A percentile compares a stretch with the other conserved stretches of the same genome.
Conservation (phyloP, 225 moss, liverwort and hornwort genomes). For the Bryoerythrophyllum caledonicum region DNA sequence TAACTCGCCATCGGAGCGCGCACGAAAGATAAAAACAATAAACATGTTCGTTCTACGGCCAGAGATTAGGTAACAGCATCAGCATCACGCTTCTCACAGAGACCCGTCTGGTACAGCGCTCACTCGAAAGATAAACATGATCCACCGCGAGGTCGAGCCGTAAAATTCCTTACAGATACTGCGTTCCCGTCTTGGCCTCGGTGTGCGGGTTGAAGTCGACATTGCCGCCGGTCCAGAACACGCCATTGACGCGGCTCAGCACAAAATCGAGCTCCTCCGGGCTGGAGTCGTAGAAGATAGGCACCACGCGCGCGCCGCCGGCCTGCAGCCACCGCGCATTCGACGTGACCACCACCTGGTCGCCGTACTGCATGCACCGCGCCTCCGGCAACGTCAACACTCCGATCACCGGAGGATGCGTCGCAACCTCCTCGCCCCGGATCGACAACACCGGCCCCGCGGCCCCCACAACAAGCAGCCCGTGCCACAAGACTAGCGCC, state of each 20-base stretch:
- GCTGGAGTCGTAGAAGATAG: constrained; percentile 63
- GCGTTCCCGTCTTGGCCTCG: constrained; percentile 20
- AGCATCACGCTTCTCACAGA: no score
- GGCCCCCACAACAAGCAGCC: background rate
- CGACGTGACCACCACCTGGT: constrained; percentile 66
- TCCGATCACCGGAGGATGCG: constrained; percentile 54
- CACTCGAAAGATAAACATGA: no score
- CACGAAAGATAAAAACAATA: no score
- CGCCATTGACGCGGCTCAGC: constrained; percentile 60
- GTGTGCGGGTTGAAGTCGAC: constrained; percentile 68
- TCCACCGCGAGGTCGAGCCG: no score
- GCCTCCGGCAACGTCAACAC: constrained; percentile 62
- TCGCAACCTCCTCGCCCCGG: background rate
- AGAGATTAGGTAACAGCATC: no score
- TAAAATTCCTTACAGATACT: constrained; percentile 32
- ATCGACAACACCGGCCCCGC: no score
- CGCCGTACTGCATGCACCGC: constrained; percentile 32
- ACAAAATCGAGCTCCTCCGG: constrained; percentile 46
- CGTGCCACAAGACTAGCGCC: background rate
- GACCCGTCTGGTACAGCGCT: no score
- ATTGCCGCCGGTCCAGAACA: constrained; percentile 65
- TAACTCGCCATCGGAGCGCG: no score
- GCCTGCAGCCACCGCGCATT: constrained; percentile 74
- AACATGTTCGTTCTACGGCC: no score
- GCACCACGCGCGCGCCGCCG: constrained; percentile 63